Percentiles rank a stretch among this genome's conserved stretches.
phyloP scores from a whole-genome alignment of 176 grass and related monocot genomes.

The Saccharum spontaneum region DNA sequence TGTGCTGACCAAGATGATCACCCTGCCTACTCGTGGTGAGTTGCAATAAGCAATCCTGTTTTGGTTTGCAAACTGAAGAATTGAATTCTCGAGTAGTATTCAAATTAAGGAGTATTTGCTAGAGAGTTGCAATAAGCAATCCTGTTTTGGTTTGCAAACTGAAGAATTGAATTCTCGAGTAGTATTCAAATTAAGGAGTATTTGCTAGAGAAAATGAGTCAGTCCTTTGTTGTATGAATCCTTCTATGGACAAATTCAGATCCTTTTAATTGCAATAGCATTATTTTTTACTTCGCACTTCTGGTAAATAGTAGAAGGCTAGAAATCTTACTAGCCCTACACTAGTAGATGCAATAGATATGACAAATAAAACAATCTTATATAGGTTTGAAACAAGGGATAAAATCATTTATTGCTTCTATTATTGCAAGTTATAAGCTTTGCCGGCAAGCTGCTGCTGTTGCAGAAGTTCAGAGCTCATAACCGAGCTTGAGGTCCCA shows the following conservation, averaged over 20 bases:
- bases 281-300: not conserved
- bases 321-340: too few species aligned
- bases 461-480: too few species aligned
- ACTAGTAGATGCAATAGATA: too few species aligned
- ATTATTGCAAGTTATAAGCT: too few species aligned
- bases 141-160: conserved; percentile 11
- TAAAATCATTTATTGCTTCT: too few species aligned
- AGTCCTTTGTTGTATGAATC: not conserved
- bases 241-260: not conserved
- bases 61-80: conserved; percentile 15
- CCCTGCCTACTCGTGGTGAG: conserved; percentile 49
- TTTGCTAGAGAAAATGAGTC: not conserved
- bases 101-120: not conserved
- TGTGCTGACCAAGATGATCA: conserved; percentile 52
- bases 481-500: too few species aligned
- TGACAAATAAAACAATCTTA: too few species aligned
- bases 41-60: not conserved
- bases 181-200: not conserved
- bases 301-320: not conserved
- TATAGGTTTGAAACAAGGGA: too few species aligned
- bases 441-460: too few species aligned
- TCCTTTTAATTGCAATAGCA: not conserved
- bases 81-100: not conserved
- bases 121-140: conserved; percentile 10
- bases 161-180: not conserved